Evolutionary conservation across 2,329 filamentous ascomycete species (phyloP), one percentile per base, ranked within the genome.

Genomic region (Nemania serpens): DNA sequence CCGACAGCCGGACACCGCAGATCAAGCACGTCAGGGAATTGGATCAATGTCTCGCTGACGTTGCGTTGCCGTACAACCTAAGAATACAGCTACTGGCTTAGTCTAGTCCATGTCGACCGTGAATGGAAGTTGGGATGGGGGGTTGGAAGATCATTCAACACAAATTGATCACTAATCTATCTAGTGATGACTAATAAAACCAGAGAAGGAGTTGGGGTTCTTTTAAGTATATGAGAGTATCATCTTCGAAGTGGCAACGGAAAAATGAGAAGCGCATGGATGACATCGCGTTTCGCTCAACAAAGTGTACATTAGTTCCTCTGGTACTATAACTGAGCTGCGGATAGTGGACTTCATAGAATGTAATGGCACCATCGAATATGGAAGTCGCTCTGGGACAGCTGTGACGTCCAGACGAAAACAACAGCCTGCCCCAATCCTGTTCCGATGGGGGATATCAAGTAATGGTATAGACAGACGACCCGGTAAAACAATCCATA

Each of bases 381-480:
- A 13, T 51, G 43, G 41, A 47, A 22, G 22, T 18, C 18, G 41
- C 53, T 39, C 48, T 42, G 15, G 43, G 33, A 34, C 18, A 39
- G 46, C 42, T 25, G 25, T 48, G 39, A 25, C 36, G 61, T 48
- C 37, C 49, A 41, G 25, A 29, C 41, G 22, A 58, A 43, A 43
- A 58, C 17, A 51, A 33, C 48, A n/a, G 25, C 61, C 43, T 17
- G 15, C 33, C 39, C 60, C 33, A 36, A 39, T 33, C 42, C 53
- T 60, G 3, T 60, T 54, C 50, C 55, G 37, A 53, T 37, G 50
- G 55, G 34, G 53, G 45, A 63, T 65, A 59, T 60, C 61, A 55
- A 58, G 29, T 63, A 55, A 42, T 61, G 58, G 48, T 63, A 65
- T 63, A 61, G 42, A 58, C 34, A 45, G 55, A 62, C 48, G 54